These are phyloP conservation scores for Fusarium ramigenum DNA, from an alignment of 2,329 filamentous ascomycete genomes.

Conservation along the genomic window DNA sequence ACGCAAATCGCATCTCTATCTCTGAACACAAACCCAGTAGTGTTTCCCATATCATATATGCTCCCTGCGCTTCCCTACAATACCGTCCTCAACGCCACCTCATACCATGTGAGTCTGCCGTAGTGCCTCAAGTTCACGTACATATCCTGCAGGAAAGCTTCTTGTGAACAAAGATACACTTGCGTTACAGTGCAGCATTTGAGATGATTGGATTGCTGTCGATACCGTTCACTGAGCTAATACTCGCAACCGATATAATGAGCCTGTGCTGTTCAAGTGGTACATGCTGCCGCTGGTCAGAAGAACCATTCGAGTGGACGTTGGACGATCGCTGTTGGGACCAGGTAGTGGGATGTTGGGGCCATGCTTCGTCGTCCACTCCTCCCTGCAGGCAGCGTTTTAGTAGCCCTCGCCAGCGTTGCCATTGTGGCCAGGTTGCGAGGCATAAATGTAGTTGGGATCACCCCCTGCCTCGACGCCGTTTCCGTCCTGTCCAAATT, in stretches of 20 bases:
- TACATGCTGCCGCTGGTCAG: not conserved
- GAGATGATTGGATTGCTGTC: not conserved
- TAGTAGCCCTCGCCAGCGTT: slow-evolving; percentile 64
- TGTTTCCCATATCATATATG: not conserved
- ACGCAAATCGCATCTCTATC: slow-evolving; percentile 32
- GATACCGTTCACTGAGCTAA: not conserved
- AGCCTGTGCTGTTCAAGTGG: not conserved
- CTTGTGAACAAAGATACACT: slow-evolving; percentile 24
- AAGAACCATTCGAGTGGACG: not conserved
- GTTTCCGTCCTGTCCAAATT: slow-evolving; percentile 55
- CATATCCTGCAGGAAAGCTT: not conserved
- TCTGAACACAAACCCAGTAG: slow-evolving; percentile 15
- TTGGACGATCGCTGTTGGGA: not conserved
- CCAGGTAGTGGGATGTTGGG: not conserved
- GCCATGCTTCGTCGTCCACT: not conserved
- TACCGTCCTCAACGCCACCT: slow-evolving; percentile 7
- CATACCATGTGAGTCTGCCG: slow-evolving; percentile 29
- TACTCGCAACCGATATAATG: not conserved
- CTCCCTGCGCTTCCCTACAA: not conserved
- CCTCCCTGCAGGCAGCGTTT: not conserved
- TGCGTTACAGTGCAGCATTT: not conserved
- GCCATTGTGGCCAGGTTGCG: slow-evolving; percentile 68
- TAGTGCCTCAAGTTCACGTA: slow-evolving; percentile 15
- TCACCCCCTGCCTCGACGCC: slow-evolving; percentile 54
- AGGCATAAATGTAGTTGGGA: slow-evolving; percentile 62